These are phyloP conservation scores for Stephanodiscus triporus DNA, from an alignment of 108 stramenopile genomes.

Conservation along the genomic window DNA sequence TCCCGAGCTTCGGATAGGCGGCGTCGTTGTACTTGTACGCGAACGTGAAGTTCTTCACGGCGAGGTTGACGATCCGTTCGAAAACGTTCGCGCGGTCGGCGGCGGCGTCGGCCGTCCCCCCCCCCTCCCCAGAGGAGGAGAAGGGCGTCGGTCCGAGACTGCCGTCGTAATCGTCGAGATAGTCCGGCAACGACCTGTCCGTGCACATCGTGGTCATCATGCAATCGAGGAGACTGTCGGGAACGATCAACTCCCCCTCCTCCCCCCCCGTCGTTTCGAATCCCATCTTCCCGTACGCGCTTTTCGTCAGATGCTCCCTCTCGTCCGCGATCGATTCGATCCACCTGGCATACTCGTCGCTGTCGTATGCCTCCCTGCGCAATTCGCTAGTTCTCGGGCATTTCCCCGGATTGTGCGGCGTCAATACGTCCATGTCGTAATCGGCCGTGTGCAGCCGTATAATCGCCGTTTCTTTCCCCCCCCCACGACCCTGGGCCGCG, in stretches of 20 bases:
- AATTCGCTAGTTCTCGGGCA: constrained; percentile 72
- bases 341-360: constrained; percentile 59
- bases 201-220: constrained; percentile 89
- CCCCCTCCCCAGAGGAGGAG: too few relatives aligned
- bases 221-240: constrained; percentile 69
- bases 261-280: constrained; percentile 27
- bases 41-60: constrained; percentile 40
- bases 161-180: constrained; percentile 67
- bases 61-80: constrained; percentile 43
- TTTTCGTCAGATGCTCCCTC: constrained; percentile 26
- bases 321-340: constrained; percentile 45
- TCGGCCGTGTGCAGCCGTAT: constrained; percentile 82
- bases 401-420: constrained; percentile 54
- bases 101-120: too few relatives aligned
- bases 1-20: constrained; percentile 71
- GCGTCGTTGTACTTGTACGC: constrained; percentile 51
- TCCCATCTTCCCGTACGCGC: constrained; percentile 24
- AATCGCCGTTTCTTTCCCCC: constrained; percentile 39
- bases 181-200: constrained; percentile 71
- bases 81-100: too few relatives aligned
- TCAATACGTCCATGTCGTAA: constrained; percentile 69
- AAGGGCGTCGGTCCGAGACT: constrained; percentile 23
- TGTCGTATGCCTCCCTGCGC: constrained; percentile 39
- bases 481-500: background rate
- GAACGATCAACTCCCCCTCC: constrained; percentile 9